These are phyloP conservation scores for Luvunga scandens DNA, from an alignment of 345 rosid species.

Conservation along the genomic window DNA sequence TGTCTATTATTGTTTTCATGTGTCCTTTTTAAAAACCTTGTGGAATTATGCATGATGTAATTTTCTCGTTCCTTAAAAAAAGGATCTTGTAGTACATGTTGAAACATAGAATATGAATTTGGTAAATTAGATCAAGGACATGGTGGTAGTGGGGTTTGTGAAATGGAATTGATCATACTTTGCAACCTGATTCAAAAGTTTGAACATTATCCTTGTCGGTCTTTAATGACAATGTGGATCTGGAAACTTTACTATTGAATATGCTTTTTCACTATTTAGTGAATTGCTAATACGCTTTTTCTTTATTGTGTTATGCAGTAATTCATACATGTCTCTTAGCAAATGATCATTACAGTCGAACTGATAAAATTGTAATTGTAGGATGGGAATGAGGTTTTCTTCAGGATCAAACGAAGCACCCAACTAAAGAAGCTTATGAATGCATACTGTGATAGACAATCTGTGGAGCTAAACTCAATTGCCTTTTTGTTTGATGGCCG, in stretches of 20 bases:
- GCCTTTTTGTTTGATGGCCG: constrained; percentile 91
- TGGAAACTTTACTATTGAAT: not conserved
- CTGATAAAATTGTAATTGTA: constrained; percentile 20
- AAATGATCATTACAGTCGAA: too few species aligned
- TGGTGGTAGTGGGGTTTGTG: too few species aligned
- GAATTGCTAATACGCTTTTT: not conserved
- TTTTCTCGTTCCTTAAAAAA: too few species aligned
- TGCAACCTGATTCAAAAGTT: not conserved
- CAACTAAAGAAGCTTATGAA: constrained; percentile 87
- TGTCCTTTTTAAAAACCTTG: not conserved
- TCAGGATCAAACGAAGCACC: constrained; percentile 83
- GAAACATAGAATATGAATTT: not conserved
- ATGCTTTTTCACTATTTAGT: not conserved
- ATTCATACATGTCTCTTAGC: not conserved
- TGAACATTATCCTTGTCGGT: too few species aligned
- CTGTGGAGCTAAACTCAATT: constrained; percentile 70
- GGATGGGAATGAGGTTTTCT: constrained; percentile 89
- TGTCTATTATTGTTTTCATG: not conserved
- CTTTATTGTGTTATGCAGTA: not conserved
- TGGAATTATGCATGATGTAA: not conserved
- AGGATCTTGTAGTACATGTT: not conserved
- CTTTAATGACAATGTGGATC: not conserved
- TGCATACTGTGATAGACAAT: constrained; percentile 84
- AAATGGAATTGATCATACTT: not conserved
- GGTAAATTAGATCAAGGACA: too few species aligned